Conservation (phyloP, 805 yeast species). For the Komagataella mondaviorum region DNA sequence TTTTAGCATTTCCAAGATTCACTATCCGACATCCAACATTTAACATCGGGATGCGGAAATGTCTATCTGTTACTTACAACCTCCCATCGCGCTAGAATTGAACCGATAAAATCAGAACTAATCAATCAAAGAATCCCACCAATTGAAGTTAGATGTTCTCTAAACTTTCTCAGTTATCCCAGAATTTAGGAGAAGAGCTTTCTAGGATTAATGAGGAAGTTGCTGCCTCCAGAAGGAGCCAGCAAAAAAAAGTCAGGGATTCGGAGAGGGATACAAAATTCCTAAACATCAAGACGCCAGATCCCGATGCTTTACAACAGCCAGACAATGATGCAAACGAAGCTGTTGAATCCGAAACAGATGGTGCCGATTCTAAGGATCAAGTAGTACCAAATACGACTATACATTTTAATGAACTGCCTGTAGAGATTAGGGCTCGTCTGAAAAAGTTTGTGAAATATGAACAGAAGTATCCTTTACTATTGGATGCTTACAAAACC, state of each 20-base stretch:
- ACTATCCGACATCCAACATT: neutral
- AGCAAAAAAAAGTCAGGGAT: neutral
- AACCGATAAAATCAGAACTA: neutral
- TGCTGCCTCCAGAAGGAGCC: conserved; percentile 1
- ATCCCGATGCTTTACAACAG: conserved; percentile 26
- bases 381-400: conserved; percentile 2
- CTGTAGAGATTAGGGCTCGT: conserved; percentile 45
- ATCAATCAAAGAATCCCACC: neutral
- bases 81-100: neutral
- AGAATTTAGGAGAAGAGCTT: conserved; percentile 51
- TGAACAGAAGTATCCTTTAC: conserved; percentile 79
- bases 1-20: neutral
- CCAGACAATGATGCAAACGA: conserved; percentile 27
- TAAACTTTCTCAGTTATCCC: conserved; percentile 46
- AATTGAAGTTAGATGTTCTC: conserved; percentile 29
- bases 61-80: neutral
- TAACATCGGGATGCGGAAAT: neutral
- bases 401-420: conserved; percentile 25
- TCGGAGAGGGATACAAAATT: conserved; percentile 12
- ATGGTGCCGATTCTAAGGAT: neutral
- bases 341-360: neutral
- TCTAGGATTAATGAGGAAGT: conserved; percentile 19
- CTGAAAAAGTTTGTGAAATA: conserved; percentile 70
- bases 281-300: conserved; percentile 32
- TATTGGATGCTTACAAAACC: conserved; percentile 72